Evolutionary conservation across 768 basidiomycete genomes (phyloP).

Genomic region (Leccinellum luteum): DNA sequence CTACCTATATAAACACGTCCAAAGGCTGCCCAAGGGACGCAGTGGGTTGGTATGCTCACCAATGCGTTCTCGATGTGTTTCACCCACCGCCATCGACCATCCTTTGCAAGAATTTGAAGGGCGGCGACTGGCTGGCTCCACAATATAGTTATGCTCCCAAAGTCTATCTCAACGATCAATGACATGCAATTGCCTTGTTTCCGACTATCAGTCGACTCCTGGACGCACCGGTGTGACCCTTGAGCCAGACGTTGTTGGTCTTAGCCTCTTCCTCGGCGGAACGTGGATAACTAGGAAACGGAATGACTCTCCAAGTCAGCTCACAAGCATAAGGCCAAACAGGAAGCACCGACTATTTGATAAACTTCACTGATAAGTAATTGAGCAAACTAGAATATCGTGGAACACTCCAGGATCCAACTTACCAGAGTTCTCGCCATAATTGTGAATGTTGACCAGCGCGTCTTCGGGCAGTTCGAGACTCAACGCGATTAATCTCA

Average conservation of each 20-base stretch:
- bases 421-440: slow-evolving; percentile 44
- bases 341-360: slow-evolving; percentile 56
- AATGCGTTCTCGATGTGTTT: too few relatives aligned
- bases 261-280: slow-evolving; percentile 51
- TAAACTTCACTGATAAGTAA: slow-evolving; percentile 47
- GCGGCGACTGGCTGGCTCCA: slow-evolving; percentile 62
- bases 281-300: slow-evolving; percentile 43
- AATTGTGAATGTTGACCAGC: slow-evolving; percentile 47
- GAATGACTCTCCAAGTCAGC: neutral
- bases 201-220: too few relatives aligned
- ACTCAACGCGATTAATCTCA: slow-evolving; percentile 48
- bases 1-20: slow-evolving; percentile 36
- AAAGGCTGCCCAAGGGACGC: neutral
- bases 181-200: too few relatives aligned
- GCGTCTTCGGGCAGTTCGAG: slow-evolving; percentile 55
- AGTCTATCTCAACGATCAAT: slow-evolving; percentile 38
- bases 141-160: slow-evolving; percentile 35
- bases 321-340: neutral
- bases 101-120: slow-evolving; percentile 52
- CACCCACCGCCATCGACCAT: slow-evolving; percentile 57
- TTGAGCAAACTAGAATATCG: neutral
- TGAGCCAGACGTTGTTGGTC: too few relatives aligned
- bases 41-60: slow-evolving; percentile 27
- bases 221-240: slow-evolving; percentile 53
- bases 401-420: neutral